Evolutionary conservation across 305 asterid genomes (phyloP).

Genomic region (Fraxinus baroniana): DNA sequence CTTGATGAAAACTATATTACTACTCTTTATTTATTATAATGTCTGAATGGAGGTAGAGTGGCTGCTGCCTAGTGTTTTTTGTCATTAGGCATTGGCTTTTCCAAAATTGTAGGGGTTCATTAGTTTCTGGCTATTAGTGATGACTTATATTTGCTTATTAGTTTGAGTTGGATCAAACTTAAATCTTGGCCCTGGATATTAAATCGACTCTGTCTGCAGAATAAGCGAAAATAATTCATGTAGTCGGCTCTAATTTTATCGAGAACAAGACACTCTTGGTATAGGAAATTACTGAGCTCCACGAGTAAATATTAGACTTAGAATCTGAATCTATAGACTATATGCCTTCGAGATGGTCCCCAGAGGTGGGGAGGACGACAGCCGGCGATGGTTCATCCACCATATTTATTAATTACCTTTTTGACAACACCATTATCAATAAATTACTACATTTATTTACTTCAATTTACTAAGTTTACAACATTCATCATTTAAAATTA

Average conservation of each 20-base stretch:
- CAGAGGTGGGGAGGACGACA: no score
- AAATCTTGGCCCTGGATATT: background rate
- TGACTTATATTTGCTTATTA: slow-evolving; percentile 14
- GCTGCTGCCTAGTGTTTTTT: slow-evolving; percentile 32
- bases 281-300: background rate
- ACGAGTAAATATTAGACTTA: no score
- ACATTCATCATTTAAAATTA: slow-evolving; percentile 25
- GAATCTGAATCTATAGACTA: no score
- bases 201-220: background rate
- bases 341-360: no score
- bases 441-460: no score
- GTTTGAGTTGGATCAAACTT: slow-evolving; percentile 24
- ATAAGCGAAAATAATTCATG: background rate
- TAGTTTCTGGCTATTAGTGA: slow-evolving; percentile 28
- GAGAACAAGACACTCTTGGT: background rate
- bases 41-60: slow-evolving; percentile 23
- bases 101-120: slow-evolving; percentile 47
- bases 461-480: no score
- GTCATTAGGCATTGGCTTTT: slow-evolving; percentile 27
- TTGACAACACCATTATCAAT: no score
- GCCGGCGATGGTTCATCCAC: no score
- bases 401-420: no score
- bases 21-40: slow-evolving; percentile 19
- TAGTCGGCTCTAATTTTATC: background rate
- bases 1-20: slow-evolving; percentile 17